Evolutionary conservation across 495 filamentous ascomycete species (phyloP).

Genomic region (Podospora anserina): DNA sequence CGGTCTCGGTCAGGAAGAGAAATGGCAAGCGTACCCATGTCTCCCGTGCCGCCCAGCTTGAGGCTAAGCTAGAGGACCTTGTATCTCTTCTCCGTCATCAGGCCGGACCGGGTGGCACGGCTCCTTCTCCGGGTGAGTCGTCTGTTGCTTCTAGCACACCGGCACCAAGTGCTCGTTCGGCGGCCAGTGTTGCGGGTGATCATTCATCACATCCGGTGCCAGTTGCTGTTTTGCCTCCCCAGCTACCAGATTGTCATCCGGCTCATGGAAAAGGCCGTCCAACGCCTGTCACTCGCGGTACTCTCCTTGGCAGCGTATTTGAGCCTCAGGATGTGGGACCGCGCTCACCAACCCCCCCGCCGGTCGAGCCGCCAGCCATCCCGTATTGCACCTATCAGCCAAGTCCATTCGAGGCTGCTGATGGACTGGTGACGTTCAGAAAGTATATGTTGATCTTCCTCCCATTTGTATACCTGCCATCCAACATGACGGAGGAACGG

Average conservation of each 20-base stretch:
- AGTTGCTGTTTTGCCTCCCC: not conserved
- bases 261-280: conserved; percentile 9
- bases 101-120: conserved; percentile 17
- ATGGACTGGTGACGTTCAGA: conserved; percentile 32
- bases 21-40: conserved; percentile 28
- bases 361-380: conserved; percentile 1
- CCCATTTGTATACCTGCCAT: conserved; percentile 40
- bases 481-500: conserved; percentile 43
- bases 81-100: conserved; percentile 42
- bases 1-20: conserved; percentile 39
- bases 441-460: conserved; percentile 35
- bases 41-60: conserved; percentile 41
- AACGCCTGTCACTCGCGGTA: conserved; percentile 1
- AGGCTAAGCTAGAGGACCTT: conserved; percentile 46
- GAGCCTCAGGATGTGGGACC: not conserved
- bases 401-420: conserved; percentile 30
- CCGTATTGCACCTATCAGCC: conserved; percentile 23
- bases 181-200: not conserved
- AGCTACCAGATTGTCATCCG: conserved; percentile 5
- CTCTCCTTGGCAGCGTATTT: conserved; percentile 11
- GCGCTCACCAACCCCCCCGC: not conserved
- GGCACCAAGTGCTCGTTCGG: not conserved
- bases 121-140: not conserved
- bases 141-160: not conserved
- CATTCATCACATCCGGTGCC: not conserved